Percentiles rank a stretch among this genome's conserved stretches.
Evolutionary conservation across 2,329 filamentous ascomycete species (phyloP).

Genomic region (Penicillium sp.): DNA sequence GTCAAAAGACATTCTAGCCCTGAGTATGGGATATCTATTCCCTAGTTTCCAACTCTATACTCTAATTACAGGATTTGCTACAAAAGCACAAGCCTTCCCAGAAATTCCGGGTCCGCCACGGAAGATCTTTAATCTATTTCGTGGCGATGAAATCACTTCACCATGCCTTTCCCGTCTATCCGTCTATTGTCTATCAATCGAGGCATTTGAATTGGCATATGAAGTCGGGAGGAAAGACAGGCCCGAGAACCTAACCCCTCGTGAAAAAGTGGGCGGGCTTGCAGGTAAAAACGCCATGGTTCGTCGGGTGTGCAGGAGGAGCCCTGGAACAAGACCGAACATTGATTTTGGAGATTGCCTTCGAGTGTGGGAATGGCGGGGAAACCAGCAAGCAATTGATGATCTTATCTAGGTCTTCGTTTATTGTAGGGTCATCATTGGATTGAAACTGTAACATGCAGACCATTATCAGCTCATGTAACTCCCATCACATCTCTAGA

Average conservation of each 20-base stretch:
- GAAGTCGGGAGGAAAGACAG: background rate
- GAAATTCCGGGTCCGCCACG: background rate
- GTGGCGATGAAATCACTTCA: background rate
- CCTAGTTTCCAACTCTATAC: background rate
- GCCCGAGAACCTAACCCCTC: background rate
- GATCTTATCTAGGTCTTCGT: background rate
- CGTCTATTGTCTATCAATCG: too few relatives aligned
- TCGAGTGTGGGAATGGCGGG: background rate
- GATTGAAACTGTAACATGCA: background rate
- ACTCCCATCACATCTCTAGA: background rate
- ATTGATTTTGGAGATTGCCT: background rate
- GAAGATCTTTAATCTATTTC: conserved; percentile 2
- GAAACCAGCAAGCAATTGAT: background rate
- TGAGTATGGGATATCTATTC: background rate
- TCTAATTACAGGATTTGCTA: background rate
- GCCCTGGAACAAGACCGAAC: conserved; percentile 7
- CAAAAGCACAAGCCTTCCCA: too few relatives aligned
- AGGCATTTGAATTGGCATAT: background rate
- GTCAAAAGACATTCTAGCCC: background rate
- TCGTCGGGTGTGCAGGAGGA: background rate
- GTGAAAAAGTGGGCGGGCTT: background rate
- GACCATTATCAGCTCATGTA: background rate
- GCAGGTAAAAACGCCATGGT: conserved; percentile 4
- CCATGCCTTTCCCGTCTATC: background rate
- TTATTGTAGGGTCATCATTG: background rate